phyloP scores from a whole-genome alignment of 352 stramenopile species.

The Phytophthora hibernalis region DNA sequence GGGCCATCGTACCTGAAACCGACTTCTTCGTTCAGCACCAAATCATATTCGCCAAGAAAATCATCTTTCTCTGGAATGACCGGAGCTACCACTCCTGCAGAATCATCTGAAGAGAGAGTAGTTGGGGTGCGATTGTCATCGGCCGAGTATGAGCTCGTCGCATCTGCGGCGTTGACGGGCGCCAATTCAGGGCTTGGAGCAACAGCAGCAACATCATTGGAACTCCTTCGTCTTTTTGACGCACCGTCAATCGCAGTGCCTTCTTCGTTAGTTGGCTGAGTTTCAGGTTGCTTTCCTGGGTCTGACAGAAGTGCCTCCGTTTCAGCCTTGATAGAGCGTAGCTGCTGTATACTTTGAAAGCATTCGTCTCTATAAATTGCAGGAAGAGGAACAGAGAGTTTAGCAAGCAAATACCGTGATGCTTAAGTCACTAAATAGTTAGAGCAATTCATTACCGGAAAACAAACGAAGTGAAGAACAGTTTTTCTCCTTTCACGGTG shows the following conservation, averaged over 20 bases:
- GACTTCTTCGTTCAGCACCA: constrained; percentile 75
- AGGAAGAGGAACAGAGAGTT: constrained; percentile 4
- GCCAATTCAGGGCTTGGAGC: constrained; percentile 22
- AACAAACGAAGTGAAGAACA: constrained; percentile 87
- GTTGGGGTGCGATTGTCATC: constrained; percentile 17
- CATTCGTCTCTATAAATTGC: constrained; percentile 74
- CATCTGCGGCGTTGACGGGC: constrained; percentile 5
- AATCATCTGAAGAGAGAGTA: constrained; percentile 8
- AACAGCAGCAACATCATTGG: constrained; percentile 34
- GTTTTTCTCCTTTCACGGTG: constrained; percentile 69
- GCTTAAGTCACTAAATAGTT: not conserved
- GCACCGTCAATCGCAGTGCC: constrained; percentile 4
- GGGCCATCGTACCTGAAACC: constrained; percentile 62
- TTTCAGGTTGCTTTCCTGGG: constrained; percentile 9
- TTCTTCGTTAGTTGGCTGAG: constrained; percentile 1
- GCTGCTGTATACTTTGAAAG: constrained; percentile 78
- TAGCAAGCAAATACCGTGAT: constrained; percentile 1
- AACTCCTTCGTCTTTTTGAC: constrained; percentile 30
- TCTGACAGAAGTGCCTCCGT: constrained; percentile 64
- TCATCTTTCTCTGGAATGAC: constrained; percentile 53
- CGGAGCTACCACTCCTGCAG: constrained; percentile 15
- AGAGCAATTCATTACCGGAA: constrained; percentile 62
- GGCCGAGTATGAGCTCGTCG: constrained; percentile 1
- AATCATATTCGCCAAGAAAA: constrained; percentile 73
- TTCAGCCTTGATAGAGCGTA: constrained; percentile 79